Evolutionary conservation across 2,329 filamentous ascomycete species (phyloP), one percentile per base, ranked within the genome.

Genomic region (Stagonosporopsis tanaceti): DNA sequence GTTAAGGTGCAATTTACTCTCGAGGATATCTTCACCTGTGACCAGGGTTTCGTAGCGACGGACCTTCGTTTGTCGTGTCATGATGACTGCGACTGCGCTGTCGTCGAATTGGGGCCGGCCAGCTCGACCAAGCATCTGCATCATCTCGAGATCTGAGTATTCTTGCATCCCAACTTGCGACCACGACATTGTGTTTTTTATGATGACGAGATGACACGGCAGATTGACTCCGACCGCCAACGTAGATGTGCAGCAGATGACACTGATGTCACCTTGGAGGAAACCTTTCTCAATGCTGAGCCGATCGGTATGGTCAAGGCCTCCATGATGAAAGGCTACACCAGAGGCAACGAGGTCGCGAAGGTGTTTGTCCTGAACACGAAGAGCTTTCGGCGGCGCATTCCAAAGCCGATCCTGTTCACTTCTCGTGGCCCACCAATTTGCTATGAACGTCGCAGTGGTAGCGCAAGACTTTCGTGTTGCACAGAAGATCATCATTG

Each of bases 61-160:
- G 6, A 86, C 84, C 47, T 88, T 89, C 4, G 86, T 79, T n/a
- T 82, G 79, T 24, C 85, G 84, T 0, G 92, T 95, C 79, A 96
- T 86, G 52, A 96, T 93, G 15, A 95, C 87, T 11, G 90, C 92
- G 37, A 87, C 83, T 3, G 90, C 92, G 56, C 80, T 90, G 47
- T 86, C 83, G 65, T 94, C 92, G 61, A 93, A 96, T 68, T 96
- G 92, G 6, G 92, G 92, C 20, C 92, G 83, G 1, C 92, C 92
- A 47, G 92, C 92, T 61, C 92, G 87, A 6, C 92, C 92, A 46
- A 96, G 84, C 92, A 96, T 96, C 67, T 96, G 92, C 89, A 94
- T 94, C 60, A 94, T 84, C 64, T 96, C 92, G 5, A 96, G 80
- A 70, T 95, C 91, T 0, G 90, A 87, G 64, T 92, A 93, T 71